Evolutionary conservation across 257 asterid genomes (phyloP), one percentile per base, ranked within the genome.

Genomic region (Nicotiana otophora): DNA sequence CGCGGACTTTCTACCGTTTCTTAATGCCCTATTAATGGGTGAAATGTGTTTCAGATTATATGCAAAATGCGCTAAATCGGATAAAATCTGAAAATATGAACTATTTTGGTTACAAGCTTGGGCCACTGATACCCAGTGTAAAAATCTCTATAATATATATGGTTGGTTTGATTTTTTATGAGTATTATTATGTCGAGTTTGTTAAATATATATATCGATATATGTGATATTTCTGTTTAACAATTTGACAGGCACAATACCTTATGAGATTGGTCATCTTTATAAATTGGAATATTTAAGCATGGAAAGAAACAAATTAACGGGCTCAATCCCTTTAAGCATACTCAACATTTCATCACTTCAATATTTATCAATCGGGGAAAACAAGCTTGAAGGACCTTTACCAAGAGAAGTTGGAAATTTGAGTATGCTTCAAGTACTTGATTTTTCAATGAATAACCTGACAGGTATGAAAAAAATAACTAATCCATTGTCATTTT

Each of bases 341-440:
- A 20, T 86, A 8, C 80, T 82, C 75, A 78, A 83, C 48, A 80
- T 86, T 5, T 84, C 86, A 26, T 55, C 77, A 2, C 46, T 88
- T 65, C 75, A 86, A 86, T 5, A 1, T 4, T 51, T 84, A 84
- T 87, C 54, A 83, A 63, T 75, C 17, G 39, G 63, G 3, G 54
- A 57, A 16, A 82, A 87, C 81, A 48, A 68, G 2, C 76, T 87
- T 51, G 64, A 77, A 16, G 86, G 89, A 28, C 54, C 75, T 81
- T 51, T 89, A 19, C 91, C 90, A 4, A 76, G 39, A 63, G 85
- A 87, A 78, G 72, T 87, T 26, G 86, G 84, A 12, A 89, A 87
- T 63, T 82, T 89, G 28, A 75, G 84, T 1, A 67, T 42, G 77
- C 83, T 87, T 4, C 11, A 12, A 0, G 5, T 34, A 7, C 82